phyloP scores from a whole-genome alignment of 306 rosid species.

The Clitoria ternatea region DNA sequence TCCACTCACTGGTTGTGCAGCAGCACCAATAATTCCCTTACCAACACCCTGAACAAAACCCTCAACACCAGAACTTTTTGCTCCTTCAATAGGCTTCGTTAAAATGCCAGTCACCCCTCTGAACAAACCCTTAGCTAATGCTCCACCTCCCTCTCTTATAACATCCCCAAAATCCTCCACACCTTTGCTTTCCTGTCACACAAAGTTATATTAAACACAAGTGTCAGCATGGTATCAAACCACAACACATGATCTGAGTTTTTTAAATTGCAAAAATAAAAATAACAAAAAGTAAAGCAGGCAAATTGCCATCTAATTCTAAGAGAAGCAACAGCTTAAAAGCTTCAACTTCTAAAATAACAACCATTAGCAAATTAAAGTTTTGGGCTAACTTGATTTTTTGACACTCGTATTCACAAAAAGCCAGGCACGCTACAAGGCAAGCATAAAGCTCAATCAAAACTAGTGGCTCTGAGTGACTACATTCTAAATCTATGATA shows the following conservation, averaged over 20 bases:
- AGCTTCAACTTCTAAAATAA: background rate
- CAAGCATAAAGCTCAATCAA: too few relatives aligned
- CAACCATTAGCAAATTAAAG: background rate
- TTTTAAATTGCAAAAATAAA: background rate
- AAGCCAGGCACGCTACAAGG: too few relatives aligned
- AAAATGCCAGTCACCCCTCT: constrained; percentile 98
- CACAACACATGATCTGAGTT: background rate
- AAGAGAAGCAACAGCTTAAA: constrained; percentile 11
- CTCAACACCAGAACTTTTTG: constrained; percentile 93
- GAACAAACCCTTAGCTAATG: constrained; percentile 93
- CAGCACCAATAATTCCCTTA: constrained; percentile 95
- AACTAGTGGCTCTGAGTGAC: too few relatives aligned
- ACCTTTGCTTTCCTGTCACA: constrained; percentile 85
- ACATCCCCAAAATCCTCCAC: constrained; percentile 93
- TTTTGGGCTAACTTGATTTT: background rate
- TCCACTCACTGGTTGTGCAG: constrained; percentile 99
- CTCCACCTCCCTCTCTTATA: constrained; percentile 98
- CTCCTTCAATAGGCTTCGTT: constrained; percentile 98
- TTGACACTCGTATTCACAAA: background rate
- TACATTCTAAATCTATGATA: too few relatives aligned
- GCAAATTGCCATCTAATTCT: background rate
- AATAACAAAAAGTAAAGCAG: background rate
- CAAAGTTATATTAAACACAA: background rate
- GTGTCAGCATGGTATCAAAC: constrained; percentile 21
- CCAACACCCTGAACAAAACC: constrained; percentile 99